Evolutionary conservation across 768 basidiomycete genomes (phyloP), one percentile per base, ranked within the genome.

Genomic region (Suillus hirtellus): DNA sequence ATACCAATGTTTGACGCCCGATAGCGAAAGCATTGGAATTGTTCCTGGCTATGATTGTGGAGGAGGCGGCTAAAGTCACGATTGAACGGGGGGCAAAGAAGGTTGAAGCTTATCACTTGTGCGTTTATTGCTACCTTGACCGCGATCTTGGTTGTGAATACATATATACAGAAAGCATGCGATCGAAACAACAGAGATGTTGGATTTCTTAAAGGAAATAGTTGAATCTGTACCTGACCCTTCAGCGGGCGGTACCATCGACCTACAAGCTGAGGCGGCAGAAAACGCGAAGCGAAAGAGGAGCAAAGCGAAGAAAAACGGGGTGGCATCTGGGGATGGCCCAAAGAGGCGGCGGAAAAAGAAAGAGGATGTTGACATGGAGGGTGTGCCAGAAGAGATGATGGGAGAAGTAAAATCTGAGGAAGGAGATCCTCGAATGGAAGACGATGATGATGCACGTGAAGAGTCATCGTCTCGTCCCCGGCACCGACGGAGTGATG

Each of bases 141-240:
- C 46, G 63, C 53, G n/a, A 50, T 68, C 52, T 56, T 60, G 47
- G 47, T 40, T 46, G 44, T 34, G 60, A 34, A 47, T 42, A 11
- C 10, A 14, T 59, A 47, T 34, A 7, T 10, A 12, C 73, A 98
- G 96, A 66, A 99, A 99, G 81, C 92, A 95, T 69, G 93, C 95
- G 0, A 88, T 98, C 10, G 90, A 92, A 63, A 89, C 87, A 17
- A 90, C 88, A 12, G 89, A 94, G 66, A 92, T 88, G 81, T 87
- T 98, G 58, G 96, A 98, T 75, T 99, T 98, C 76, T 84, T 98
- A 38, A 91, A 93, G 72, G 95, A 98, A 72, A 87, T 97, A 60
- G 95, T 96, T 27, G 87, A 90, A 70, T 78, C 81, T 42, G 87
- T 96, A 7, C 90, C 93, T 1, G 95, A 98, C 75, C 95, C 95